Conservation (phyloP, 176 grass and related monocot species). For the Guadua angustifolia region DNA sequence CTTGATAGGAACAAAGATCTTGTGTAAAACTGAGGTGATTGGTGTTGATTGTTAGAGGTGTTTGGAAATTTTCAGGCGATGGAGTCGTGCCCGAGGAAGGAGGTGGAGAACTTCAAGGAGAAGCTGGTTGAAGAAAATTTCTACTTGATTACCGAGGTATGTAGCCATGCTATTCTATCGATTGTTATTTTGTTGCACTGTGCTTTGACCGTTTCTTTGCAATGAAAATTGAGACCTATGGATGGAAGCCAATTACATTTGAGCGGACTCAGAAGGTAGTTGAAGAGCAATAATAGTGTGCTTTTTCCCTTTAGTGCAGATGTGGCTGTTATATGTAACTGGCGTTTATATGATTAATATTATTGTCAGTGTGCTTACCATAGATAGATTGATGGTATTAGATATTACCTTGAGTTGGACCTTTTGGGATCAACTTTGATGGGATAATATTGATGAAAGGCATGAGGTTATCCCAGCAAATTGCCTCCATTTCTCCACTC, state of each 20-base stretch:
- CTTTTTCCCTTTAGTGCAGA: background rate
- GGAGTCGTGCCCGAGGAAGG: constrained; percentile 70
- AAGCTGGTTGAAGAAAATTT: constrained; percentile 79
- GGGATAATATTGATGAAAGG: background rate
- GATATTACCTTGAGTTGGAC: background rate
- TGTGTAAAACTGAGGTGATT: background rate
- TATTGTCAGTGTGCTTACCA: background rate
- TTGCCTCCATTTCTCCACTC: background rate
- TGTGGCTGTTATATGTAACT: background rate
- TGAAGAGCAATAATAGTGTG: background rate
- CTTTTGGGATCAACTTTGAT: background rate
- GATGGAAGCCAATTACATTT: background rate
- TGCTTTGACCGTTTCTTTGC: background rate
- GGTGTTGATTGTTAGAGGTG: background rate
- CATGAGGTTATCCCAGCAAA: background rate
- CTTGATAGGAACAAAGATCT: background rate
- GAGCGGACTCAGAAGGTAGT: background rate
- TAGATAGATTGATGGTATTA: background rate
- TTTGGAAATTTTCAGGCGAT: constrained; percentile 56
- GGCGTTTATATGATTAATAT: background rate
- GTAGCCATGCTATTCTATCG: background rate
- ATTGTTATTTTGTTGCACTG: background rate
- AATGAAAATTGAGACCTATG: background rate
- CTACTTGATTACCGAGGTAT: constrained; percentile 79
- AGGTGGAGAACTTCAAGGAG: constrained; percentile 56